Conservation (phyloP, 495 filamentous ascomycete species). For the Talaromyces trachyspermus region DNA sequence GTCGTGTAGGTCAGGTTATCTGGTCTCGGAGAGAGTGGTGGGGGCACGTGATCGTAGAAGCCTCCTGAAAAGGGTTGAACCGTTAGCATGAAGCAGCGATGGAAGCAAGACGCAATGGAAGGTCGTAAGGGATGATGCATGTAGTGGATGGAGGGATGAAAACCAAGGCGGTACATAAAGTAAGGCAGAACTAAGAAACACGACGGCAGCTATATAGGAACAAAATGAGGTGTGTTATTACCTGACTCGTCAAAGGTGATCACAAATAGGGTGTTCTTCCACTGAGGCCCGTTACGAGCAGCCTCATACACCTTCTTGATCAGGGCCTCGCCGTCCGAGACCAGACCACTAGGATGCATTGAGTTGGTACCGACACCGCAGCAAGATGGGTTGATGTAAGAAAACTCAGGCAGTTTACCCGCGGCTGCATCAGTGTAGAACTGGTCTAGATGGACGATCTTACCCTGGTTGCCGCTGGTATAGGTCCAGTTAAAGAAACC, state of each 20-base stretch:
- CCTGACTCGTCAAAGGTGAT: constrained; percentile 44
- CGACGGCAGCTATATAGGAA: no score
- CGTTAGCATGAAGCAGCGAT: no score
- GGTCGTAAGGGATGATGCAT: no score
- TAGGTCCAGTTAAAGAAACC: constrained; percentile 39
- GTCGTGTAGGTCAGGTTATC: constrained; percentile 39
- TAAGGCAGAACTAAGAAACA: no score
- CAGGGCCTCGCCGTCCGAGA: constrained; percentile 39
- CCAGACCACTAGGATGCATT: constrained; percentile 38
- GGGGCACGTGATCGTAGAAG: constrained; percentile 43
- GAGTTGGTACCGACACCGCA: constrained; percentile 35
- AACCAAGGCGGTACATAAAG: no score
- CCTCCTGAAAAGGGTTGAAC: no score
- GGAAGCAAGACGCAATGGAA: no score
- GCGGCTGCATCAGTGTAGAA: constrained; percentile 32
- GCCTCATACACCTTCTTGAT: constrained; percentile 45
- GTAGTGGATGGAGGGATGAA: no score
- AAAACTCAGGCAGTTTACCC: constrained; percentile 36
- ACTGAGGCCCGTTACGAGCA: constrained; percentile 35
- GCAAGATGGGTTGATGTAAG: constrained; percentile 46
- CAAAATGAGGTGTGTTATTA: no score
- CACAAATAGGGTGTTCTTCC: constrained; percentile 41
- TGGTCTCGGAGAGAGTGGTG: constrained; percentile 28
- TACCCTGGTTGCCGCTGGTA: constrained; percentile 22
- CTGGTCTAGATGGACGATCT: constrained; percentile 14